These are phyloP conservation scores for Pichia sp. DNA, from an alignment of 1,139 yeast genomes.

Conservation along the genomic window DNA sequence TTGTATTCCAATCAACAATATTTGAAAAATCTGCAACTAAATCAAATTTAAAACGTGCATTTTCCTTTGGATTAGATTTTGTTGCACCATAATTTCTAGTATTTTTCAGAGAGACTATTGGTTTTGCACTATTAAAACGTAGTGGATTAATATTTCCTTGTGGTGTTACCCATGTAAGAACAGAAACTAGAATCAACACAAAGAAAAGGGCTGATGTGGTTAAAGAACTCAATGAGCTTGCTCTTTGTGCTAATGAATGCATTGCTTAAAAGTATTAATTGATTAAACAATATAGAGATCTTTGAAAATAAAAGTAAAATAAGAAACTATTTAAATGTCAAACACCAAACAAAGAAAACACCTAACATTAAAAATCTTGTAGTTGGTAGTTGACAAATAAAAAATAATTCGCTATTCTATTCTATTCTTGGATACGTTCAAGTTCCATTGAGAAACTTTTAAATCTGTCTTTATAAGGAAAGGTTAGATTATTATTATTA, in stretches of 20 bases:
- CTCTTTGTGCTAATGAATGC: conserved; percentile 14
- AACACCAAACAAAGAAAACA: too few relatives aligned
- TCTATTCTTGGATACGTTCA: too few relatives aligned
- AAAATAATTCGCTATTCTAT: too few relatives aligned
- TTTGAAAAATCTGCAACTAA: conserved; percentile 63
- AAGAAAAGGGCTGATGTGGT: conserved; percentile 7
- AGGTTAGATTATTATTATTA: too few relatives aligned
- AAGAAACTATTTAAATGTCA: too few relatives aligned
- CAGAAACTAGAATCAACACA: conserved; percentile 8
- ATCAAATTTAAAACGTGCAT: conserved; percentile 66
- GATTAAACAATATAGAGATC: too few relatives aligned
- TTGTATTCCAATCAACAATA: conserved; percentile 94
- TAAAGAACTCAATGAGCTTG: conserved; percentile 8
- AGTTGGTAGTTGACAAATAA: too few relatives aligned
- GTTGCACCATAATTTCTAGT: conserved; percentile 72
- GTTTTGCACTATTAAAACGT: conserved; percentile 5
- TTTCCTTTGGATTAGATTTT: conserved; percentile 71
- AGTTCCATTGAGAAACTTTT: too few relatives aligned
- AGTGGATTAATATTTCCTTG: conserved; percentile 1
- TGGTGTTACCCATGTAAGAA: conserved; percentile 3
- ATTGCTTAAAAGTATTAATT: conserved; percentile 1
- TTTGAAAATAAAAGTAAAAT: too few relatives aligned
- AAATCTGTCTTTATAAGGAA: too few relatives aligned
- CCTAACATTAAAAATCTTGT: too few relatives aligned
- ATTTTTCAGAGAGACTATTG: conserved; percentile 34